These are phyloP conservation scores for Eucalyptus regnans DNA, from an alignment of 345 rosid species.

Conservation along the genomic window DNA sequence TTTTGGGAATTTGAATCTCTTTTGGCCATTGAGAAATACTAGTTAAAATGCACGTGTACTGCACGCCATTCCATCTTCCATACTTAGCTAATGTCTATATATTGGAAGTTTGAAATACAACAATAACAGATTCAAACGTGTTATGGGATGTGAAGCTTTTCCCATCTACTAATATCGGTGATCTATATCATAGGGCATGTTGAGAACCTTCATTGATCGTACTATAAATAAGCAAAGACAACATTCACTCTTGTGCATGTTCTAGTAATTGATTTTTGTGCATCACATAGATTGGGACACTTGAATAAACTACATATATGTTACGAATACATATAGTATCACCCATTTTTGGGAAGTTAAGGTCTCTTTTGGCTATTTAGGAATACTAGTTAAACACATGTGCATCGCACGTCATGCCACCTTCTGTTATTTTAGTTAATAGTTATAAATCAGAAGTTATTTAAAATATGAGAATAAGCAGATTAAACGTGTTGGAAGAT, in stretches of 20 bases:
- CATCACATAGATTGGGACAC: neutral
- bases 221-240: neutral
- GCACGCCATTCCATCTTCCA: too few species aligned
- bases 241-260: neutral
- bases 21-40: neutral
- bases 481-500: neutral
- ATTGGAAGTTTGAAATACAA: neutral
- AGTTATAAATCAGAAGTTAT: neutral
- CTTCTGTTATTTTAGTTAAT: neutral
- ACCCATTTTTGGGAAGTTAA: neutral
- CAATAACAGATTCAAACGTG: neutral
- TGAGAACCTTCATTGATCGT: neutral
- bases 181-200: neutral
- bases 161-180: neutral
- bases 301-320: too few species aligned
- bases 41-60: neutral
- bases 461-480: neutral
- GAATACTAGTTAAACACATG: neutral
- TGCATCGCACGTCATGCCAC: neutral
- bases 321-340: neutral
- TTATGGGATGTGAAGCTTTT: neutral
- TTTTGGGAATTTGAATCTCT: neutral
- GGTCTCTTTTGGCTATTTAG: neutral
- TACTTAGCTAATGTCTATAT: neutral
- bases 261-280: neutral